phyloP scores from a whole-genome alignment of 805 yeast species.

The Isabelozyma gotoi region DNA sequence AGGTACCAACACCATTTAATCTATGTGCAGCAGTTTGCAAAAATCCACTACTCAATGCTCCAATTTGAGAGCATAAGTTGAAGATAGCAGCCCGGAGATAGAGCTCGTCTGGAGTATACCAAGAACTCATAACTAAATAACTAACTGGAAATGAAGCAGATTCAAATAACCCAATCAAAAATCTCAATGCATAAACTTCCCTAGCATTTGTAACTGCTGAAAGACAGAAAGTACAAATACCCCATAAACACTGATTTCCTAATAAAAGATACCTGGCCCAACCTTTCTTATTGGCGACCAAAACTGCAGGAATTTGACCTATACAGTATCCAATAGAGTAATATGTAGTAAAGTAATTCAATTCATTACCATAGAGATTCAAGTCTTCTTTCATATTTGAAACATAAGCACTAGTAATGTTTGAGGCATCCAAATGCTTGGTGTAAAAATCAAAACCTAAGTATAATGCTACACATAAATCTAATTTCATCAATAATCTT shows the following conservation, averaged over 20 bases:
- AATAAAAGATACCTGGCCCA: too few species aligned
- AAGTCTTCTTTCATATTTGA: conserved; percentile 38
- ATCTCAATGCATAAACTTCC: conserved; percentile 13
- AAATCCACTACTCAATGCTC: conserved; percentile 13
- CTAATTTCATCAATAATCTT: too few species aligned
- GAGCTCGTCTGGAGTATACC: conserved; percentile 19
- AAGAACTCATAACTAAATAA: conserved; percentile 16
- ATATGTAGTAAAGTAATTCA: conserved; percentile 63
- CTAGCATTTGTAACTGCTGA: conserved; percentile 24
- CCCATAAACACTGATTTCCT: conserved; percentile 32
- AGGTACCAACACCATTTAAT: conserved; percentile 39
- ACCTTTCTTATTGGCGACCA: conserved; percentile 17
- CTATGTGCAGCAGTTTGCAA: conserved; percentile 19
- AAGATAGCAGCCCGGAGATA: conserved; percentile 13
- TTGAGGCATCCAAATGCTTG: conserved; percentile 55
- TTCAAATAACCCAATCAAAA: conserved; percentile 24
- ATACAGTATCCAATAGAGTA: conserved; percentile 52
- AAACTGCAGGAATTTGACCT: conserved; percentile 28
- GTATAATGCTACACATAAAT: too few species aligned
- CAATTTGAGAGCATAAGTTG: conserved; percentile 9
- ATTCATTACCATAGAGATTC: conserved; percentile 50
- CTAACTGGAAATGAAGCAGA: conserved; percentile 18
- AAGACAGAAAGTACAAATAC: conserved; percentile 31
- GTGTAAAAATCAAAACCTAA: too few species aligned
- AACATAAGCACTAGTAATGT: conserved; percentile 27